phyloP scores from a whole-genome alignment of 2,329 filamentous ascomycete genomes.

The Ceratocystis alfenasii region DNA sequence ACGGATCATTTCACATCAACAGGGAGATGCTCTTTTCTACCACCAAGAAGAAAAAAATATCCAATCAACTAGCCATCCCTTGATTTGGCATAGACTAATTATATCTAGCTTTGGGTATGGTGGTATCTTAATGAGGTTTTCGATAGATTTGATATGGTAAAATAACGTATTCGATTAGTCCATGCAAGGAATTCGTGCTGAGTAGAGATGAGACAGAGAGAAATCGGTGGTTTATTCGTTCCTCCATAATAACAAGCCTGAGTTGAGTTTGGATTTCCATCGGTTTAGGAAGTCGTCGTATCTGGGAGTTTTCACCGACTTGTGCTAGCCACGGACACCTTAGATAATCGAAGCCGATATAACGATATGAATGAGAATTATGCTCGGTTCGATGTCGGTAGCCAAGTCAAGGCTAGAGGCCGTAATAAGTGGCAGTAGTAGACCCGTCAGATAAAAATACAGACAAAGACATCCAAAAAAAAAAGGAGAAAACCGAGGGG shows the following conservation, averaged over 20 bases:
- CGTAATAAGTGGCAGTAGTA: neutral
- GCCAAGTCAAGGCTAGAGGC: neutral
- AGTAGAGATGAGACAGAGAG: neutral
- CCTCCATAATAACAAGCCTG: slow-evolving; percentile 17
- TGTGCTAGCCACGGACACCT: neutral
- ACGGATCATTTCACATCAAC: neutral
- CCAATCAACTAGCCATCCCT: neutral
- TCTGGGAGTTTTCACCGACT: neutral
- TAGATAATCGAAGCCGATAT: neutral
- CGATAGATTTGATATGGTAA: neutral
- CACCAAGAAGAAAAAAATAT: neutral
- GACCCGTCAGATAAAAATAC: neutral
- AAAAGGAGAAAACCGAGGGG: neutral
- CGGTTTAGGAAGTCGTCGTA: neutral
- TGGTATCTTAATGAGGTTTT: neutral
- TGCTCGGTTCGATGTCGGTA: too few species aligned
- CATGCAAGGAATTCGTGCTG: neutral
- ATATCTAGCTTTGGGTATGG: neutral
- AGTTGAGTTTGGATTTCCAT: slow-evolving; percentile 14
- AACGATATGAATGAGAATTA: neutral
- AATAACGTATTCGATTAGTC: neutral
- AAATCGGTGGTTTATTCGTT: neutral
- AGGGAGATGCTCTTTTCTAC: neutral
- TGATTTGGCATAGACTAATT: neutral
- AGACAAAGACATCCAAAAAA: neutral